Evolutionary conservation across 2,329 filamentous ascomycete species (phyloP), one percentile per base, ranked within the genome.

Genomic region (Exserohilum rostratum): DNA sequence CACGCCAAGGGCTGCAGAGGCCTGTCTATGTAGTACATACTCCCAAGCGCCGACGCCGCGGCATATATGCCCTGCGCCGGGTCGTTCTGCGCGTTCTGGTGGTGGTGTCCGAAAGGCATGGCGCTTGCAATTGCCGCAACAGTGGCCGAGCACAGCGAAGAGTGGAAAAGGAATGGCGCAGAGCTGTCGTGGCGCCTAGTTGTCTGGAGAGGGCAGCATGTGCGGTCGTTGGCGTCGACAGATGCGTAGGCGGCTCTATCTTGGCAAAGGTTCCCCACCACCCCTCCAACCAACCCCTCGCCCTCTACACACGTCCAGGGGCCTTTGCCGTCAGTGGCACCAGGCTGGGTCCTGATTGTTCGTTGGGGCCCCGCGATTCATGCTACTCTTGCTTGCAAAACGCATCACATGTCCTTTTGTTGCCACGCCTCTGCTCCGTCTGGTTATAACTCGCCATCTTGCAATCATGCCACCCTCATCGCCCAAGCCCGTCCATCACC

Each of bases 41-140:
- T 78, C 68, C 76, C 79, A 65, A 82, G 66, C 46, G 78, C 74
- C 58, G 79, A 76, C 27, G 78, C 76, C 20, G 79, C 76, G 46
- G 78, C 76, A 58, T 76, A 79, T 60, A 83, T 75, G 57, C 78
- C 76, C 50, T 72, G 68, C 42, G 77, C 76, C 50, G 77, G 72
- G 50, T 70, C 68, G 51, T 73, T 72, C 31, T 62, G 62, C 42
- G 62, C 55, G 47, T 61, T 67, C 61, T 68, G 64, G 60, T 72
- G 67, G 61, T 73, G 72, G 58, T 73, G 64, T 53, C 73, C 71
- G 70, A 76, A 76, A 50, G 74, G 74, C 74, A 76, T 76, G 47
- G 59, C 66, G 65, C 58, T 59, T 53, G 53, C 55, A 51, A 58
- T 52, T 47, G 34, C 51, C 48, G 46, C 34, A 48, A 43, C 40